phyloP scores from a whole-genome alignment of 345 rosid genomes.

The Lepidium didymum region DNA sequence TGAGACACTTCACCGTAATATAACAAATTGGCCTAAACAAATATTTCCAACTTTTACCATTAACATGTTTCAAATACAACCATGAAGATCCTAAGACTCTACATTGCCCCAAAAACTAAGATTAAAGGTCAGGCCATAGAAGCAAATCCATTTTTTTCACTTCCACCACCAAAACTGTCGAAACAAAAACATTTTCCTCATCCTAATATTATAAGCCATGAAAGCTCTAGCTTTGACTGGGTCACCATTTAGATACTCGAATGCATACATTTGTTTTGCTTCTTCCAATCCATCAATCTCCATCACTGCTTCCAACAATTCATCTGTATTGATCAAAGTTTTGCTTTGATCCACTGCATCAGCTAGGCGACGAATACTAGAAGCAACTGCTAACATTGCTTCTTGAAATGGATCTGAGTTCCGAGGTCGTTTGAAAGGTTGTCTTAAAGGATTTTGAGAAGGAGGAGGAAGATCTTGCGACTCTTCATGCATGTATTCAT shows the following conservation, averaged over 20 bases:
- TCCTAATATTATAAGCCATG: conserved; percentile 64
- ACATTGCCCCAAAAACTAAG: background rate
- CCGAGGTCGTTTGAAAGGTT: conserved; percentile 49
- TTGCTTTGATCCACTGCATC: conserved; percentile 66
- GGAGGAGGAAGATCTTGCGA: conserved; percentile 46
- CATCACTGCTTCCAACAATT: conserved; percentile 69
- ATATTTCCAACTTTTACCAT: background rate
- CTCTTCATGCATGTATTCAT: conserved; percentile 45
- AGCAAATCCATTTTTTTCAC: conserved; percentile 23
- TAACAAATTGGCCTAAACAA: background rate
- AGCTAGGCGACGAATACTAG: conserved; percentile 65
- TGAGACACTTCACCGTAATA: no score
- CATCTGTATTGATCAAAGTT: conserved; percentile 42
- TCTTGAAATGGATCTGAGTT: conserved; percentile 58
- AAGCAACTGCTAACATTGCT: conserved; percentile 65
- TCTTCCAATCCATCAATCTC: conserved; percentile 87
- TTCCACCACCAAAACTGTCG: conserved; percentile 96
- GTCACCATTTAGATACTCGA: conserved; percentile 76
- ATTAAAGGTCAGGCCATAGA: background rate
- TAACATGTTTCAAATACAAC: background rate
- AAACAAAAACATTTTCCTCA: conserved; percentile 67
- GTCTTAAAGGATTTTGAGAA: conserved; percentile 48
- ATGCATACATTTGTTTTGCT: conserved; percentile 81
- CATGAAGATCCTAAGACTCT: background rate
- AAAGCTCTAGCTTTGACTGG: conserved; percentile 86